Evolutionary conservation across 495 filamentous ascomycete species (phyloP).

Genomic region (Xylaria flabelliformis): DNA sequence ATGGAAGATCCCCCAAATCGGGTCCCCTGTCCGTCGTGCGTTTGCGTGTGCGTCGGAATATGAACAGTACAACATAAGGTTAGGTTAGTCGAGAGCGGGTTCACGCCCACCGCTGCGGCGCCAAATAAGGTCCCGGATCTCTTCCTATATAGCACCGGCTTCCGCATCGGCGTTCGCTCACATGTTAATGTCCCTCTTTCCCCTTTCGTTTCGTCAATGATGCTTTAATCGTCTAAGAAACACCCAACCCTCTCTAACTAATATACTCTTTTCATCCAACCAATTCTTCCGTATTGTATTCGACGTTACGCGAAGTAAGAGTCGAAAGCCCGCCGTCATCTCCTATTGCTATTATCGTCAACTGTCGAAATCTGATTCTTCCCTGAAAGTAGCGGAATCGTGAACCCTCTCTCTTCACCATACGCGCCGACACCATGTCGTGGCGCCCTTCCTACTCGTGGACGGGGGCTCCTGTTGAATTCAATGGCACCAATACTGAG

Average conservation of each 20-base stretch:
- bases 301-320: not conserved
- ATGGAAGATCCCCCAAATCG: slow-evolving; percentile 23
- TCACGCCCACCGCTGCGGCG: slow-evolving; percentile 8
- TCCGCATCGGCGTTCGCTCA: slow-evolving; percentile 18
- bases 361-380: not conserved
- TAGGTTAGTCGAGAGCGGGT: slow-evolving; percentile 10
- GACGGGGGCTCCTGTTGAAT: slow-evolving; percentile 75
- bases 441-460: slow-evolving; percentile 68
- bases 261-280: not conserved
- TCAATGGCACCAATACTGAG: slow-evolving; percentile 74
- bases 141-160: slow-evolving; percentile 20
- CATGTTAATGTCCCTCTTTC: slow-evolving; percentile 7
- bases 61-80: slow-evolving; percentile 3
- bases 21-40: slow-evolving; percentile 22
- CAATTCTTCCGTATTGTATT: not conserved
- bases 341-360: not conserved
- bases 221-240: not conserved
- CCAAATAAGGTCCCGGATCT: not conserved
- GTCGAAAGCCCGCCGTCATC: not conserved
- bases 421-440: slow-evolving; percentile 57
- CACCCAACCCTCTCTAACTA: not conserved
- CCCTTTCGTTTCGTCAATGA: not conserved
- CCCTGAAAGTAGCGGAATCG: not conserved
- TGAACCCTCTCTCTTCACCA: not conserved
- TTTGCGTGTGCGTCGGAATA: not conserved